Base-by-base conservation (phyloP, 2,329 filamentous ascomycete species). In the Talaromyces sp. region DNA sequence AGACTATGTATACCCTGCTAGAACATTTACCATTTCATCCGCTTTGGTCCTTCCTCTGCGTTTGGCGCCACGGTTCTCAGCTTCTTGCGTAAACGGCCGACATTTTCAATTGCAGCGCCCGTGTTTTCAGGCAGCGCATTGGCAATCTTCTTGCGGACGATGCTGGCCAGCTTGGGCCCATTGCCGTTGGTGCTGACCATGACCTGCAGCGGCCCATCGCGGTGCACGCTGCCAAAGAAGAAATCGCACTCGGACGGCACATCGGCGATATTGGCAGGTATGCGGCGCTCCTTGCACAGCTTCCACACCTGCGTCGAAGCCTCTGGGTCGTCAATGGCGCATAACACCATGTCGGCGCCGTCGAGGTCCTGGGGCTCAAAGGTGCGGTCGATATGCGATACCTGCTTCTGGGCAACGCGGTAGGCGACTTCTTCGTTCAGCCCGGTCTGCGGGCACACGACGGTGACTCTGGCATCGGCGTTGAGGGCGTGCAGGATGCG, bases 151-250 rank as follows among this genome's bases (percentile, higher is more conserved):
- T 89, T 84, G 58, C 93, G 82, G 56, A 99, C 89, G 54, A 93
- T 87, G 66, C 91, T 93, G 10, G 95, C 95, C 64, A 99, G 79
- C 71, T 93, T 88, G 0, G 95, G 95, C 0, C 95, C 95, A 73
- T 96, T 97, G 57, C 95, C 95, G 73, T 98, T 99, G 38, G 95
- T 99, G 78, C 90, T 96, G 68, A 99, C 93, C 95, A 99, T 99
- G 70, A 99, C 89, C 80, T 99, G 95, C 63, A 99, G 77, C 6
- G 95, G 95, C 0, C 95, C 95, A 73, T 99, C 95, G 56, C 95
- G 88, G 77, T 99, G 91, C 43, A 97, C 88, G 72, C 90, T 95
- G 64, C 95, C 95, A 78, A 99, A 99, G 81, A 97, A 99, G 73
- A 99, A 99, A 72, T 99, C 95, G 76, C 95, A 99, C 75, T 99